These are phyloP conservation scores for Colletotrichum agaves DNA, from an alignment of 2,329 filamentous ascomycete genomes.

Conservation along the genomic window DNA sequence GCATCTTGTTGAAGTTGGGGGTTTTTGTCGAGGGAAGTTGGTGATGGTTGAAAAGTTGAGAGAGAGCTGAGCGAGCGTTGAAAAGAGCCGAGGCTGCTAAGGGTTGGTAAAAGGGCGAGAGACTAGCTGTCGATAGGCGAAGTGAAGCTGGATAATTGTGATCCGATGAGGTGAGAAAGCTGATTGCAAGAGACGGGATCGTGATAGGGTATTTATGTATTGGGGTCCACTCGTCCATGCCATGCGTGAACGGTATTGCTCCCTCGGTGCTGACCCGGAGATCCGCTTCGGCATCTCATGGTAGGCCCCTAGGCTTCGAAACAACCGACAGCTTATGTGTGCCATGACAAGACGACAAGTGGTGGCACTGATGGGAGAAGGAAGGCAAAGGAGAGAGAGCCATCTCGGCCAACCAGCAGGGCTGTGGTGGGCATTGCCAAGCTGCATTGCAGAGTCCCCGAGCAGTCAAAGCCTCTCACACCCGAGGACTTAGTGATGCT, in stretches of 20 bases:
- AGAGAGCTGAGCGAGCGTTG: constrained; percentile 25
- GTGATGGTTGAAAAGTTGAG: background rate
- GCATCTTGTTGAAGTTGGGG: constrained; percentile 42
- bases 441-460: constrained; percentile 32
- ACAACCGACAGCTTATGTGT: constrained; percentile 21
- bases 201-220: constrained; percentile 37
- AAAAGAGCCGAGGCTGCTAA: constrained; percentile 30
- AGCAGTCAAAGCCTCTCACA: constrained; percentile 37
- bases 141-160: constrained; percentile 31
- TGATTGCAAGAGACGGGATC: constrained; percentile 19
- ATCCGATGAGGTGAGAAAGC: constrained; percentile 25
- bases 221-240: constrained; percentile 10
- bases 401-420: constrained; percentile 3
- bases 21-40: background rate
- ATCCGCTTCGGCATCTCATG: constrained; percentile 28
- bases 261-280: constrained; percentile 18
- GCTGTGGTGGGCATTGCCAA: constrained; percentile 34
- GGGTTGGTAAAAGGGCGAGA: constrained; percentile 27
- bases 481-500: constrained; percentile 30
- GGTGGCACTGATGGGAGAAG: constrained; percentile 23
- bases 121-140: constrained; percentile 38
- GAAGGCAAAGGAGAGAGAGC: background rate
- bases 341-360: constrained; percentile 26
- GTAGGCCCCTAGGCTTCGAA: constrained; percentile 21
- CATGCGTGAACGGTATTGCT: constrained; percentile 13